Conservation (phyloP, 441 rosid genomes). For the Melastoma candidum region DNA sequence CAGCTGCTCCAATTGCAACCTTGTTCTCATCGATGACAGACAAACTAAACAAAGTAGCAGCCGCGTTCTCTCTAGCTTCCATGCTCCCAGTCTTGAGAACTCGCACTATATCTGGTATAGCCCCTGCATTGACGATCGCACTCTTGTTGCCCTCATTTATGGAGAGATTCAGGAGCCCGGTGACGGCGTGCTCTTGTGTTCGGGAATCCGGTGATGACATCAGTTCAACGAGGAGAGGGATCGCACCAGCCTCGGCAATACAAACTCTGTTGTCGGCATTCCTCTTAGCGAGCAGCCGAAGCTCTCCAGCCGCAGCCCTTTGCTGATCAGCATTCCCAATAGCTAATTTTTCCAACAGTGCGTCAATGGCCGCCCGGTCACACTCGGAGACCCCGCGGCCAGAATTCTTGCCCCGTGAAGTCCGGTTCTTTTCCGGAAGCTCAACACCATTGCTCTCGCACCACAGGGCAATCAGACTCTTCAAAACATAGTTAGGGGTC, state of each 20-base stretch:
- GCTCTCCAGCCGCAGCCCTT: constrained; percentile 95
- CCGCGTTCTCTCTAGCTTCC: constrained; percentile 98
- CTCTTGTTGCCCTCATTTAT: constrained; percentile 88
- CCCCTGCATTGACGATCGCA: constrained; percentile 86
- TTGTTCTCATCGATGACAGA: constrained; percentile 91
- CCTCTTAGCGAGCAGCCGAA: constrained; percentile 83
- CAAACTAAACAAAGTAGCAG: constrained; percentile 90
- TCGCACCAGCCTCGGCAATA: constrained; percentile 91
- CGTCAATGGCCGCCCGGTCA: constrained; percentile 53
- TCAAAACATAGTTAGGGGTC: constrained; percentile 83
- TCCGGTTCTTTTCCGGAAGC: constrained; percentile 70
- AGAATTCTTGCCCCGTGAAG: constrained; percentile 36
- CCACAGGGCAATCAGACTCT: constrained; percentile 88
- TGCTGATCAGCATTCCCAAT: constrained; percentile 61
- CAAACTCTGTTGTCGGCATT: constrained; percentile 91
- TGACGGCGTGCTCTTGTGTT: constrained; percentile 94
- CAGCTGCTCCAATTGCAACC: constrained; percentile 93
- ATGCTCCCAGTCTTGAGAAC: constrained; percentile 84
- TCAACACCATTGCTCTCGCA: constrained; percentile 92
- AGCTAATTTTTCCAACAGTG: constrained; percentile 53
- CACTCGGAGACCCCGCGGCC: constrained; percentile 72
- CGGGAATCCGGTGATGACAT: constrained; percentile 72
- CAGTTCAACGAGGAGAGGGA: constrained; percentile 85
- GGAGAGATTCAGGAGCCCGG: constrained; percentile 94
- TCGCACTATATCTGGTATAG: constrained; percentile 82